phyloP scores from a whole-genome alignment of 169 alveolate genomes.

The Besnoitia besnoiti region DNA sequence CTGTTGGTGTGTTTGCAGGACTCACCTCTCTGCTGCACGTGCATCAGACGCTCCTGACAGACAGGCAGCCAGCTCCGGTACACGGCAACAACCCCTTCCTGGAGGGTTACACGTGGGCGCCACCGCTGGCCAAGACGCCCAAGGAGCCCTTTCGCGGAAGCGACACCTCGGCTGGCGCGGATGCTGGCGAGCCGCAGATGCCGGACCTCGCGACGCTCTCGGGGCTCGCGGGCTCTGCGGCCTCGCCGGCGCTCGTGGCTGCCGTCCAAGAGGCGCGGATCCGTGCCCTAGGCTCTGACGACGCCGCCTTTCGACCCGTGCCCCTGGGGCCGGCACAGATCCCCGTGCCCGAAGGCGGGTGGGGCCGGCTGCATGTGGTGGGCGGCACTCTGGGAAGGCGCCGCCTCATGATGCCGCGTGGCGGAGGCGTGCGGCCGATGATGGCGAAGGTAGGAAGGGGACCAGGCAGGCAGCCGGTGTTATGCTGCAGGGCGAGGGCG shows the following conservation, averaged over 20 bases:
- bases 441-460: slow-evolving; percentile 10
- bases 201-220: neutral
- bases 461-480: neutral
- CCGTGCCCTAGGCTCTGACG: neutral
- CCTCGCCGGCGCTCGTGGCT: neutral
- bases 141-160: too few species aligned
- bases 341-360: slow-evolving; percentile 34
- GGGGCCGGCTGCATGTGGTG: slow-evolving; percentile 14
- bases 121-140: too few species aligned
- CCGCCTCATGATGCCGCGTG: slow-evolving; percentile 41
- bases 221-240: too few species aligned
- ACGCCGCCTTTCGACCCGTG: neutral
- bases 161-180: too few species aligned
- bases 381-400: slow-evolving; percentile 32
- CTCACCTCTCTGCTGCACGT: neutral
- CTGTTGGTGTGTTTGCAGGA: neutral
- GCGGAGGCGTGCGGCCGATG: slow-evolving; percentile 43
- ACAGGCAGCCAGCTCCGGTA: neutral
- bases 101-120: neutral
- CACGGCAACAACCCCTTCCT: neutral
- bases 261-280: neutral
- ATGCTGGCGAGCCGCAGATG: neutral
- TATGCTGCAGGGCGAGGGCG: neutral
- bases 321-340: slow-evolving; percentile 15
- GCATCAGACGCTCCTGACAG: neutral